phyloP scores from a whole-genome alignment of 306 rosid species.

The Chamaecrista fasciculata region DNA sequence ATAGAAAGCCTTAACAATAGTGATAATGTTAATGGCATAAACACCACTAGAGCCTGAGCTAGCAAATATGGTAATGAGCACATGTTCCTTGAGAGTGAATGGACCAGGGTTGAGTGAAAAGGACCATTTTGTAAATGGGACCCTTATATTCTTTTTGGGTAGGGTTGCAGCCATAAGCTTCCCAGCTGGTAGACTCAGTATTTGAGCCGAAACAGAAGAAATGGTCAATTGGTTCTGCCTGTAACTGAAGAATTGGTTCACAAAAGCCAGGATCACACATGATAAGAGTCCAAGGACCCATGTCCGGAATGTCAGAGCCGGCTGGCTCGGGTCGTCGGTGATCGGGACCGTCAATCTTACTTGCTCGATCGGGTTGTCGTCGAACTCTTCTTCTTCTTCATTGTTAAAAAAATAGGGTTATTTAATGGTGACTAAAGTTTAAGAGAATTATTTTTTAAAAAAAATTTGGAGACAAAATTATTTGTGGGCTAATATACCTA shows the following conservation, averaged over 20 bases:
- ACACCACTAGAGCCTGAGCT: constrained; percentile 63
- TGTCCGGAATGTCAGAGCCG: constrained; percentile 76
- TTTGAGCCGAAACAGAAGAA: constrained; percentile 69
- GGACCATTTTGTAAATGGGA: constrained; percentile 55
- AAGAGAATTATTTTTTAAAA: too few species aligned
- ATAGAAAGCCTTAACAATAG: constrained; percentile 85
- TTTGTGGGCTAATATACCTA: too few species aligned
- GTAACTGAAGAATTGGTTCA: constrained; percentile 69
- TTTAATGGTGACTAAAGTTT: too few species aligned
- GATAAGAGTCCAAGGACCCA: constrained; percentile 72
- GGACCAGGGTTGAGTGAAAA: constrained; percentile 85
- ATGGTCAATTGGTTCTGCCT: constrained; percentile 54
- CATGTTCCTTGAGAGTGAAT: constrained; percentile 78
- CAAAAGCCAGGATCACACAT: constrained; percentile 64
- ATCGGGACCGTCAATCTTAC: constrained; percentile 75
- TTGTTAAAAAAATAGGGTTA: too few species aligned
- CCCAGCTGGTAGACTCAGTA: constrained; percentile 68
- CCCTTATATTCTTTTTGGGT: constrained; percentile 27
- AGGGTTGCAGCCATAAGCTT: constrained; percentile 82
- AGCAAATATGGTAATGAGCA: constrained; percentile 76
- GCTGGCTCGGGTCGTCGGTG: constrained; percentile 61
- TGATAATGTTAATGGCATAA: constrained; percentile 70
- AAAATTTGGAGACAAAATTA: too few species aligned
- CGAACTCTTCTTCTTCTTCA: constrained; percentile 31
- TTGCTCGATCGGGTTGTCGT: constrained; percentile 80